Evolutionary conservation across 1,284 basidiomycete genomes (phyloP).

Genomic region (Fomitopsis pinicola): DNA sequence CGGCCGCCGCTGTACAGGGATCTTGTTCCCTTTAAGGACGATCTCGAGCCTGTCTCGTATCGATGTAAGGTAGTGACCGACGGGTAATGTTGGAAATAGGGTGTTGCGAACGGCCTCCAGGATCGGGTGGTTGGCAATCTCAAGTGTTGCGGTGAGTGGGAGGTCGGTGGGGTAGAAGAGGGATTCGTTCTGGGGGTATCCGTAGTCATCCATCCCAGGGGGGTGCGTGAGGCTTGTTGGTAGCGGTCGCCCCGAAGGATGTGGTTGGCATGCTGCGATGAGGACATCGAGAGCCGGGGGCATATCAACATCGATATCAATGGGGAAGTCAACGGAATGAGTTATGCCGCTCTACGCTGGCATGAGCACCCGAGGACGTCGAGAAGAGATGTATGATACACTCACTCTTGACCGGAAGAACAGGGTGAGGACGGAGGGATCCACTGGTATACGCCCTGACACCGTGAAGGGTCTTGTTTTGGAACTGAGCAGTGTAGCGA

Average conservation of each 20-base stretch:
- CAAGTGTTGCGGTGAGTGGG: conserved; percentile 69
- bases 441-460: conserved; percentile 66
- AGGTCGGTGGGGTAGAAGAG: conserved; percentile 71
- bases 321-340: conserved; percentile 76
- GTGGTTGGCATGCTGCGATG: conserved; percentile 68
- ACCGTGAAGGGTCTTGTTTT: conserved; percentile 63
- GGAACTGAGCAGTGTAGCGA: conserved; percentile 51
- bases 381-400: conserved; percentile 3
- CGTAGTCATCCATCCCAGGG: conserved; percentile 50
- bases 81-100: conserved; percentile 63
- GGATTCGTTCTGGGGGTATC: conserved; percentile 47
- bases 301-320: conserved; percentile 68
- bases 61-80: conserved; percentile 65
- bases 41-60: conserved; percentile 68
- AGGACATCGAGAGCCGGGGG: conserved; percentile 79
- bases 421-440: conserved; percentile 59
- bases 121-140: conserved; percentile 75
- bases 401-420: conserved; percentile 77
- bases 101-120: conserved; percentile 67
- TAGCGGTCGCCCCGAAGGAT: conserved; percentile 27
- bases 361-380: not conserved
- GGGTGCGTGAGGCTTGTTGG: not conserved
- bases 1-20: conserved; percentile 50
- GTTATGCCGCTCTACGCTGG: conserved; percentile 63
- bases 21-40: conserved; percentile 53